These are phyloP conservation scores for Calonectria montana DNA, from an alignment of 2,329 filamentous ascomycete genomes.

Conservation along the genomic window DNA sequence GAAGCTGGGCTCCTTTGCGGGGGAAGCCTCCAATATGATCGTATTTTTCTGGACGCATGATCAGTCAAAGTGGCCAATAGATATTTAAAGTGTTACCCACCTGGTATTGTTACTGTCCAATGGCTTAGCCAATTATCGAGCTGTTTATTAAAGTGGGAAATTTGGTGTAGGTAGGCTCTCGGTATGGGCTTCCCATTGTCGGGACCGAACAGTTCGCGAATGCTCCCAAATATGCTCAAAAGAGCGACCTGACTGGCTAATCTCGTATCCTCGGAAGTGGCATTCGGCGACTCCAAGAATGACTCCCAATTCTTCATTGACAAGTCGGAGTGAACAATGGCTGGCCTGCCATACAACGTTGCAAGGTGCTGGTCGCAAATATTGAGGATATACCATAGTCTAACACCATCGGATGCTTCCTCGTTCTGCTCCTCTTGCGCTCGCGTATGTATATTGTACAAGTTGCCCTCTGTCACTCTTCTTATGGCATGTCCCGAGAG, in stretches of 20 bases:
- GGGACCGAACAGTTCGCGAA: constrained; percentile 66
- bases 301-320: constrained; percentile 66
- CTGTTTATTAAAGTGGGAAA: constrained; percentile 46
- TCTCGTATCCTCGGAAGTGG: constrained; percentile 64
- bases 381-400: constrained; percentile 70
- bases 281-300: constrained; percentile 60
- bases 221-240: constrained; percentile 66
- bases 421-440: constrained; percentile 49
- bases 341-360: constrained; percentile 68
- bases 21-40: constrained; percentile 51
- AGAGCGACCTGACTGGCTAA: constrained; percentile 69
- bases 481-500: constrained; percentile 64
- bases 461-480: constrained; percentile 58
- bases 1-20: constrained; percentile 49
- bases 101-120: constrained; percentile 47
- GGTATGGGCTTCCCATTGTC: constrained; percentile 64
- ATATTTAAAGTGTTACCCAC: constrained; percentile 30
- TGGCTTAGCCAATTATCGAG: constrained; percentile 52
- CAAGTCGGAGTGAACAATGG: constrained; percentile 67
- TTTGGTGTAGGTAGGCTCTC: constrained; percentile 62
- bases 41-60: constrained; percentile 38
- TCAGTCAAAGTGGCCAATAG: no score
- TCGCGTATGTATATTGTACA: constrained; percentile 52
- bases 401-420: constrained; percentile 61
- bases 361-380: constrained; percentile 71